Evolutionary conservation across 2,329 filamentous ascomycete species (phyloP).

Genomic region (Monosporascus sp.): DNA sequence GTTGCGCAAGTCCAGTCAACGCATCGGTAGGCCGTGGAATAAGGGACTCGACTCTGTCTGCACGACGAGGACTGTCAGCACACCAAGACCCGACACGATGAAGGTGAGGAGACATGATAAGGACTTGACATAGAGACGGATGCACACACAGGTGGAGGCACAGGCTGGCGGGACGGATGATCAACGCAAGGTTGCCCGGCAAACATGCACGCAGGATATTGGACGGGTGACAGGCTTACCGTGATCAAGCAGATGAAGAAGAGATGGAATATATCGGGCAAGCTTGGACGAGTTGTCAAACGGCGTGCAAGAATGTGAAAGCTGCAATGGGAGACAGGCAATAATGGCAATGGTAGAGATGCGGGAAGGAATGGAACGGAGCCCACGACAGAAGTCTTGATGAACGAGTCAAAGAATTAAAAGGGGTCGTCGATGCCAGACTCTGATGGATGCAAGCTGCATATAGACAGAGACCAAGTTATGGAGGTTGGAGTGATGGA

Average conservation of each 20-base stretch:
- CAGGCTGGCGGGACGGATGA: neutral
- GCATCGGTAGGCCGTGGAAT: neutral
- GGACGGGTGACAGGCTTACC: neutral
- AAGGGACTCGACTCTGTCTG: neutral
- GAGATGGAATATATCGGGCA: neutral
- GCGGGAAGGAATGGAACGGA: too few species aligned
- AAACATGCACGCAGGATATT: neutral
- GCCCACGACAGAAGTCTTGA: too few species aligned
- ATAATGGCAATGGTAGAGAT: too few species aligned
- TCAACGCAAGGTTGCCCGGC: neutral
- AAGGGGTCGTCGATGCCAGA: too few species aligned
- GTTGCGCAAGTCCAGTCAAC: neutral
- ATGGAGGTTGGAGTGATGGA: neutral
- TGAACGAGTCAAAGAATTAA: too few species aligned
- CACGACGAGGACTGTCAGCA: neutral
- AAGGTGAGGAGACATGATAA: neutral
- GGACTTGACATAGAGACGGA: neutral
- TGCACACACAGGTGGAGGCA: neutral
- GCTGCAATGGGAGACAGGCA: neutral
- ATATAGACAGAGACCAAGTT: neutral
- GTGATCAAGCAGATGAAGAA: neutral
- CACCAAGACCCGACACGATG: neutral
- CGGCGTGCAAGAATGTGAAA: neutral
- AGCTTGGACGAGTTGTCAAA: neutral
- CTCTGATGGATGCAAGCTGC: neutral